phyloP scores from a whole-genome alignment of 148 eudicot species.

The Linanthus parryae region DNA sequence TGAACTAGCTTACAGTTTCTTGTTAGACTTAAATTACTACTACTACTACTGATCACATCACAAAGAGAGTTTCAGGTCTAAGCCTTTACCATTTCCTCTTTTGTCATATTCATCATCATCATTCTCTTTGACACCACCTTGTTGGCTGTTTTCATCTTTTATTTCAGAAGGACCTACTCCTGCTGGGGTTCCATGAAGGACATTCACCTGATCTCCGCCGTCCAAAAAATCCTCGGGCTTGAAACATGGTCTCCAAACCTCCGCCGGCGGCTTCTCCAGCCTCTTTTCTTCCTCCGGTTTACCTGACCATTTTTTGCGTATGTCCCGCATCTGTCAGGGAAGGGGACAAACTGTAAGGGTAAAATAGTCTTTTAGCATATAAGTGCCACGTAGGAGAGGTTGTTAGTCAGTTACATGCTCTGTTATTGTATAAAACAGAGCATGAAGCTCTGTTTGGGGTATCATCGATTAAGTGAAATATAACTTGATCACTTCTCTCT shows the following conservation, averaged over 20 bases:
- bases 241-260: constrained; percentile 17
- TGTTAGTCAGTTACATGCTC: too few species aligned
- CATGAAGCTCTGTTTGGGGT: too few species aligned
- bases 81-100: constrained; percentile 9
- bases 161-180: constrained; percentile 16
- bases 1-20: too few species aligned
- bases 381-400: too few species aligned
- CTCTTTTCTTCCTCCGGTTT: background rate
- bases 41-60: background rate
- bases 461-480: too few species aligned
- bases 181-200: constrained; percentile 9
- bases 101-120: constrained; percentile 5
- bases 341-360: constrained; percentile 22
- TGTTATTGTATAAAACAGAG: too few species aligned
- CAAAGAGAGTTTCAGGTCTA: constrained; percentile 30
- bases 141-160: constrained; percentile 1
- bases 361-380: too few species aligned
- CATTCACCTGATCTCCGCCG: background rate
- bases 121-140: constrained; percentile 2
- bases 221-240: constrained; percentile 21
- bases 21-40: too few species aligned
- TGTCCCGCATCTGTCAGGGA: constrained; percentile 8
- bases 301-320: background rate
- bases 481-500: too few species aligned
- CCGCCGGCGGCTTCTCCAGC: too few species aligned